Percentiles rank a stretch among this genome's conserved stretches.
Evolutionary conservation across 2,329 filamentous ascomycete species (phyloP).

Genomic region (Massarina eburnea): DNA sequence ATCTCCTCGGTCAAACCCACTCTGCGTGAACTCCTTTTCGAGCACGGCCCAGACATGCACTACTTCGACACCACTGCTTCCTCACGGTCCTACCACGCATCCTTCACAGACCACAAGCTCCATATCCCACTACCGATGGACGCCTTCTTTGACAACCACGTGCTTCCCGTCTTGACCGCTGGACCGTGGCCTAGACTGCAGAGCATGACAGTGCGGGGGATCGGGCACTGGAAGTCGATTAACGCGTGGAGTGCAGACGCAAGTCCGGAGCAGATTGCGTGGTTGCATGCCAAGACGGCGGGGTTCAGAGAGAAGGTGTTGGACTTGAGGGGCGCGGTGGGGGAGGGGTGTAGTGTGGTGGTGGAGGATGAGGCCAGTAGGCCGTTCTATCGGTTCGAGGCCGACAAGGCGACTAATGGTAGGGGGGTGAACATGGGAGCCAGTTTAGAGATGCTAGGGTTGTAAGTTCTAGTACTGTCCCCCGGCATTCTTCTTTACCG

Average conservation of each 20-base stretch:
- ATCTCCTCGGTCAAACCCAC: conserved; percentile 7
- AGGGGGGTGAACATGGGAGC: too few relatives aligned
- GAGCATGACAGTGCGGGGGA: conserved; percentile 6
- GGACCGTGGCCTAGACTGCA: conserved; percentile 6
- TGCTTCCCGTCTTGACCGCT: conserved; percentile 7
- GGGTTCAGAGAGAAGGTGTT: conserved; percentile 3
- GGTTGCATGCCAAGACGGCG: conserved; percentile 7
- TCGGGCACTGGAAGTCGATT: conserved; percentile 11
- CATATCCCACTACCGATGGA: conserved; percentile 11
- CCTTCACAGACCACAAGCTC: background rate
- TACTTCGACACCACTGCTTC: background rate
- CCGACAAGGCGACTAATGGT: background rate
- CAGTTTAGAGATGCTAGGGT: too few relatives aligned
- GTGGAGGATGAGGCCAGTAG: conserved; percentile 7
- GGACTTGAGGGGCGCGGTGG: conserved; percentile 9
- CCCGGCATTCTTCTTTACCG: too few relatives aligned
- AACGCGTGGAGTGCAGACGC: conserved; percentile 6
- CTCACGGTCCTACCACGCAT: background rate
- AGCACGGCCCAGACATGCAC: conserved; percentile 11
- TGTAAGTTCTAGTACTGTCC: too few relatives aligned
- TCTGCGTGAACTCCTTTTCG: conserved; percentile 9
- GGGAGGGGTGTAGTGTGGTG: background rate
- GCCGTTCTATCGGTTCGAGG: conserved; percentile 6
- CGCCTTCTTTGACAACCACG: conserved; percentile 7
- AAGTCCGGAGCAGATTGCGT: conserved; percentile 3